Evolutionary conservation across 2,329 filamentous ascomycete genomes (phyloP).

Genomic region (Chrysosphaeria jannelii): DNA sequence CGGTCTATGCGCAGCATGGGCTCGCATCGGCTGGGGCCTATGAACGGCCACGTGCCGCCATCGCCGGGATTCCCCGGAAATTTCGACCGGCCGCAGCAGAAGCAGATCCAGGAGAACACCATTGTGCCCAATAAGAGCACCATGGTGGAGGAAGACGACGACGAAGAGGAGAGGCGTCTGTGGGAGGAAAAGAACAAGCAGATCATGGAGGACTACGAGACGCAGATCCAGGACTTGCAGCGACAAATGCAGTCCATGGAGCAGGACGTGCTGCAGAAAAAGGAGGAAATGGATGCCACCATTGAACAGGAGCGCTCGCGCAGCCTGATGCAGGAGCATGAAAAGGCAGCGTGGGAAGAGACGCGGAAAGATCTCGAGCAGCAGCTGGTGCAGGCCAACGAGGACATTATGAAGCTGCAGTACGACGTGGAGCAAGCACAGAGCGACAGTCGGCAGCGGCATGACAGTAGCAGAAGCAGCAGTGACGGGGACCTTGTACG

Average conservation of each 20-base stretch:
- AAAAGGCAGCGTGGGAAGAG: constrained; percentile 43
- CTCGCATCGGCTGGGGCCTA: constrained; percentile 18
- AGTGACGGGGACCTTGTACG: constrained; percentile 14
- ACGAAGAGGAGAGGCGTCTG: constrained; percentile 9
- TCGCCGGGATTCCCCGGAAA: constrained; percentile 30
- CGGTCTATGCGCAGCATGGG: not conserved
- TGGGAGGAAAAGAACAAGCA: constrained; percentile 8
- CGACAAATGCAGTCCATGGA: constrained; percentile 47
- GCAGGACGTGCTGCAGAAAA: constrained; percentile 35
- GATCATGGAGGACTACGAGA: constrained; percentile 49
- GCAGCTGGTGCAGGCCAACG: constrained; percentile 44
- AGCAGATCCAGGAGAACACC: constrained; percentile 81
- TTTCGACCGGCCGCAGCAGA: constrained; percentile 49
- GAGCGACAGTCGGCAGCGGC: constrained; percentile 30
- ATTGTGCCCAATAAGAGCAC: constrained; percentile 95
- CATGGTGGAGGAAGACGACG: constrained; percentile 87
- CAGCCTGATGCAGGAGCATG: constrained; percentile 19
- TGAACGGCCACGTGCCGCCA: constrained; percentile 15
- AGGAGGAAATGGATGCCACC: constrained; percentile 32
- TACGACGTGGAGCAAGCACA: constrained; percentile 48
- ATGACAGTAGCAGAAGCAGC: constrained; percentile 8
- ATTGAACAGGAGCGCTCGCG: constrained; percentile 27
- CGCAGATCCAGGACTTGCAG: constrained; percentile 43
- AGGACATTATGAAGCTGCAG: constrained; percentile 49
- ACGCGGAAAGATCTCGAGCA: constrained; percentile 36